Percentiles rank a stretch among this genome's conserved stretches.
Evolutionary conservation across 768 basidiomycete species (phyloP).

Genomic region (Gelatoporia subvermispora): DNA sequence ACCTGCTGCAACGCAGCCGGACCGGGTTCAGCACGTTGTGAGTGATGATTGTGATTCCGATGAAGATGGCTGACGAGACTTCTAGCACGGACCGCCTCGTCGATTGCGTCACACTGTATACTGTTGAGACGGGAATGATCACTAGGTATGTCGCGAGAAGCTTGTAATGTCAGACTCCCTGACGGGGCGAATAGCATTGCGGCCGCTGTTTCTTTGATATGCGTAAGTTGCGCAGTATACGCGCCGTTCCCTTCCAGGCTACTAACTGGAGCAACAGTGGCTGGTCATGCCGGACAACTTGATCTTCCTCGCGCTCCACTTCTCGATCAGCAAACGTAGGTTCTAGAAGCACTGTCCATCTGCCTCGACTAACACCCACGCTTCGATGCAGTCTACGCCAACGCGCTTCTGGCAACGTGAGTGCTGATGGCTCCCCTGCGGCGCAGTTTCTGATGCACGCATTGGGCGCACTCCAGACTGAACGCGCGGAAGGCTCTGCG

Average conservation of each 20-base stretch:
- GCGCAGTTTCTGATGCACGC: neutral
- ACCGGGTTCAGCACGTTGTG: conserved; percentile 17
- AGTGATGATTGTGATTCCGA: neutral
- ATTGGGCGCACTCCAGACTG: conserved; percentile 4
- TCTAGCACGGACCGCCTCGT: conserved; percentile 23
- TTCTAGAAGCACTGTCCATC: neutral
- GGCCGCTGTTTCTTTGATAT: conserved; percentile 19
- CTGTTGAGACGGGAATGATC: conserved; percentile 23
- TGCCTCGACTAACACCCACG: neutral
- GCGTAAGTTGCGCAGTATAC: conserved; percentile 14
- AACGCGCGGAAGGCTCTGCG: conserved; percentile 16
- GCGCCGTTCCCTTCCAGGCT: neutral
- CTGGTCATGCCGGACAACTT: conserved; percentile 21
- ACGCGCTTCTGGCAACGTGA: conserved; percentile 23
- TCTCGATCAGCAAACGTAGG: conserved; percentile 24
- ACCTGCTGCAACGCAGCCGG: conserved; percentile 17
- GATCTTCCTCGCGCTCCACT: conserved; percentile 24
- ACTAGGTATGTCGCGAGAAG: conserved; percentile 15
- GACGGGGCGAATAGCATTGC: conserved; percentile 15
- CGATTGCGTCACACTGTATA: conserved; percentile 22
- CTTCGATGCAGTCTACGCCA: conserved; percentile 21
- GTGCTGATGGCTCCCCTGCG: neutral
- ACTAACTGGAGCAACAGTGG: conserved; percentile 16
- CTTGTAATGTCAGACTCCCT: neutral
- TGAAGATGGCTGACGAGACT: neutral